Percentiles rank a stretch among this genome's conserved stretches.
Evolutionary conservation across 768 basidiomycete genomes (phyloP).

Genomic region (Trichaptum fuscoviolaceum): DNA sequence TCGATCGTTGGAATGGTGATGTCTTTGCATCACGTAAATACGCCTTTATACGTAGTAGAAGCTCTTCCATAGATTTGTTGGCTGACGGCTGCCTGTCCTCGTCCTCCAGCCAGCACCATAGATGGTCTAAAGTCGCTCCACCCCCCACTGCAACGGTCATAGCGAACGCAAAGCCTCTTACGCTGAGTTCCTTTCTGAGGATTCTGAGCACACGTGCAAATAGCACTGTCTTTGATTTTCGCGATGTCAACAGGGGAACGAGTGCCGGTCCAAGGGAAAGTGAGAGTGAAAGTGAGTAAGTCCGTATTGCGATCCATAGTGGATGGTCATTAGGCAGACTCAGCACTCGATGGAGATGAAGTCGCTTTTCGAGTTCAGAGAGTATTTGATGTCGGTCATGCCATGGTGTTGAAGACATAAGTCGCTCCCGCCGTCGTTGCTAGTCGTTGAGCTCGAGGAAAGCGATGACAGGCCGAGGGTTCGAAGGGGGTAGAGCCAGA

Average conservation of each 20-base stretch:
- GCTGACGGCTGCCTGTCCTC: neutral
- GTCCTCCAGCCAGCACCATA: constrained; percentile 29
- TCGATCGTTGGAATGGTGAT: constrained; percentile 38
- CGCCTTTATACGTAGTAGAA: neutral
- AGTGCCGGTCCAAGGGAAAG: constrained; percentile 65
- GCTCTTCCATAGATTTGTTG: neutral
- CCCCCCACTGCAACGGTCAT: constrained; percentile 62
- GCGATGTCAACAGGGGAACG: constrained; percentile 43
- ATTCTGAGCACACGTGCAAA: constrained; percentile 27
- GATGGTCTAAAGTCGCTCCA: constrained; percentile 45
- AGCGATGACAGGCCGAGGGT: neutral
- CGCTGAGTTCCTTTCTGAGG: constrained; percentile 50
- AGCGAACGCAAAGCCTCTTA: constrained; percentile 65
- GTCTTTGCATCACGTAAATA: neutral
- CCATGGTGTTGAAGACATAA: neutral
- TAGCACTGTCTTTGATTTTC: constrained; percentile 19
- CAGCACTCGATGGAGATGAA: constrained; percentile 18
- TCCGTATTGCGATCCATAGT: constrained; percentile 53
- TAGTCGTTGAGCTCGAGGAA: neutral
- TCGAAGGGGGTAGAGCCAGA: neutral
- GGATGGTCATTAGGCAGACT: constrained; percentile 42
- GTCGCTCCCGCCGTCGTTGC: neutral
- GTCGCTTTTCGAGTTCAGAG: neutral
- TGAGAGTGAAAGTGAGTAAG: constrained; percentile 60
- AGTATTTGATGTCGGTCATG: neutral